Percentiles rank a stretch among this genome's conserved stretches.
Evolutionary conservation across 2,329 filamentous ascomycete genomes (phyloP).

Genomic region (Neurospora sp.): DNA sequence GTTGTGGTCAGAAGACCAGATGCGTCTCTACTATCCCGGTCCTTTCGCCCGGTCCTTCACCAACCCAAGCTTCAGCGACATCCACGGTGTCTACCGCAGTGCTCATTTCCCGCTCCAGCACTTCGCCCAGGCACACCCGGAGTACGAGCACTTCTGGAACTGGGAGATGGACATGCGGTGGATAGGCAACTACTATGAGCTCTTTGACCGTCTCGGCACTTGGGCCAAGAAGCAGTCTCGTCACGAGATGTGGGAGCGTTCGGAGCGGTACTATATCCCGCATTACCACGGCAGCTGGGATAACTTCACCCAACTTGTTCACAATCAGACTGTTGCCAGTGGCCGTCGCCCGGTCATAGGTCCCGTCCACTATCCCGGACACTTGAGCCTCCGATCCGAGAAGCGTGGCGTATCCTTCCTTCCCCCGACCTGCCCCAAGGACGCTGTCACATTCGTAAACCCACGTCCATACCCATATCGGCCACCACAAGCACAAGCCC

Average conservation of each 20-base stretch:
- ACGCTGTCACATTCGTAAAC: not conserved
- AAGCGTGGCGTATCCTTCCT: slow-evolving; percentile 43
- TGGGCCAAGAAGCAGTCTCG: slow-evolving; percentile 62
- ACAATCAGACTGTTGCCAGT: slow-evolving; percentile 45
- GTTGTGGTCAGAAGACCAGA: slow-evolving; percentile 77
- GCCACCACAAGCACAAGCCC: not conserved
- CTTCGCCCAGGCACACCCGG: slow-evolving; percentile 51
- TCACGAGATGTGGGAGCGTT: slow-evolving; percentile 68
- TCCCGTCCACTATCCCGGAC: slow-evolving; percentile 43
- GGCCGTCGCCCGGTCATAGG: slow-evolving; percentile 57
- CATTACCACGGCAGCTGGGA: slow-evolving; percentile 60
- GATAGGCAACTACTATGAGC: slow-evolving; percentile 59
- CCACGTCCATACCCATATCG: not conserved
- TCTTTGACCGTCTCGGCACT: slow-evolving; percentile 55
- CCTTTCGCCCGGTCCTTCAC: slow-evolving; percentile 60
- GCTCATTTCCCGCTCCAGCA: slow-evolving; percentile 54
- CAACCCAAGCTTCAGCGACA: slow-evolving; percentile 44
- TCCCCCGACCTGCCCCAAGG: slow-evolving; percentile 36
- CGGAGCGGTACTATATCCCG: slow-evolving; percentile 67
- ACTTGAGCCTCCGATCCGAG: slow-evolving; percentile 37
- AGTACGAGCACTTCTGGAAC: slow-evolving; percentile 61
- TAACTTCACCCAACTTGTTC: slow-evolving; percentile 57
- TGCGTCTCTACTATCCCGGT: slow-evolving; percentile 65
- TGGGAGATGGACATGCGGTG: slow-evolving; percentile 61
- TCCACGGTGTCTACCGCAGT: slow-evolving; percentile 61